phyloP scores from a whole-genome alignment of 148 eudicot genomes.

The Agrostemma githago region DNA sequence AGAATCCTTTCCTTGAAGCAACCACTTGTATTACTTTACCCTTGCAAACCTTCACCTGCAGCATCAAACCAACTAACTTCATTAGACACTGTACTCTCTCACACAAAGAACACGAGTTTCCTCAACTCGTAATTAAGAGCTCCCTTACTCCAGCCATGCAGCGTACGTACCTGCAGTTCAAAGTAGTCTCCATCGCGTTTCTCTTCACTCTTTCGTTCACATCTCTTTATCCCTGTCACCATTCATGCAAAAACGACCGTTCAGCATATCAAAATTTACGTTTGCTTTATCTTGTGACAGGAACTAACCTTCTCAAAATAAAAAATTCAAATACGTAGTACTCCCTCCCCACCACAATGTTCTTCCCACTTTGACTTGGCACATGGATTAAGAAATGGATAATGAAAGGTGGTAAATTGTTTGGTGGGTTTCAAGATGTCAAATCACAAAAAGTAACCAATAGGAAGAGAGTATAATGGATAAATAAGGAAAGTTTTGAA shows the following conservation, averaged over 20 bases:
- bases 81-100: conserved; percentile 31
- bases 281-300: too few species aligned
- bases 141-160: background rate
- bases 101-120: conserved; percentile 1
- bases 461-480: too few species aligned
- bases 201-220: conserved; percentile 44
- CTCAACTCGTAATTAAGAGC: background rate
- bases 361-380: too few species aligned
- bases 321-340: background rate
- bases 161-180: conserved; percentile 62
- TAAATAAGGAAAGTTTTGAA: too few species aligned
- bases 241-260: background rate
- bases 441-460: too few species aligned
- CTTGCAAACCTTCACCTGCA: conserved; percentile 95
- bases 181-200: conserved; percentile 79
- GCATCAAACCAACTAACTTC: conserved; percentile 16
- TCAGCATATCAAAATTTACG: too few species aligned
- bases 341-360: too few species aligned
- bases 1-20: conserved; percentile 85
- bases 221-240: conserved; percentile 55
- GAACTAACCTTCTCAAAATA: background rate
- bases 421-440: too few species aligned
- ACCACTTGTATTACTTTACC: conserved; percentile 80
- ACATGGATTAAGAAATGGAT: too few species aligned
- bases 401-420: too few species aligned